Evolutionary conservation across 2,329 filamentous ascomycete species (phyloP).

Genomic region (Colletotrichum sp.): DNA sequence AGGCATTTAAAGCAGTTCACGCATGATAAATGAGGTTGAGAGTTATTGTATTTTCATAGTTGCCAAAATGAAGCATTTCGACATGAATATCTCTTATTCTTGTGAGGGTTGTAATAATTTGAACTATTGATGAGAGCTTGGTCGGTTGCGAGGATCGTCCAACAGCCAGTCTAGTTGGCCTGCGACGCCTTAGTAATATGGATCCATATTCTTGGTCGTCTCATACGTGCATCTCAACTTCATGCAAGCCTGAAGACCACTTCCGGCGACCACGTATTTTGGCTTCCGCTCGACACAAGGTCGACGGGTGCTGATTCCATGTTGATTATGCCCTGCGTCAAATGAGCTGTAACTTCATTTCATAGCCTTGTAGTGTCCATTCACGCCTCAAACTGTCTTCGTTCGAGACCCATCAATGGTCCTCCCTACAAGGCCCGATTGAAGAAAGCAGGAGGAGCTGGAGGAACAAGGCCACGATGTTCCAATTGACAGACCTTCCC

Average conservation of each 20-base stretch:
- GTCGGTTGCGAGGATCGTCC: not conserved
- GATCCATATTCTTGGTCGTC: not conserved
- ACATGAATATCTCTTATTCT: not conserved
- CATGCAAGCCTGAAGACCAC: not conserved
- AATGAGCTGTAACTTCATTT: not conserved
- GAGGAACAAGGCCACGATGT: conserved; percentile 24
- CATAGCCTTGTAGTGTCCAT: not conserved
- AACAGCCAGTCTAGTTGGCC: not conserved
- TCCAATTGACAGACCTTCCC: conserved; percentile 52
- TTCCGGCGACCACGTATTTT: not conserved
- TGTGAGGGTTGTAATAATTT: no score
- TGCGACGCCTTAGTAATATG: not conserved
- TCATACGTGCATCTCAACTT: not conserved
- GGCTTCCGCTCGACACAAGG: no score
- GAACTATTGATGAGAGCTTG: not conserved
- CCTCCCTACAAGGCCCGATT: no score
- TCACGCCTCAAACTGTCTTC: not conserved
- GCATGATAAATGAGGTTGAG: not conserved
- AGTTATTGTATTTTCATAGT: not conserved
- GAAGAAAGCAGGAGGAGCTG: not conserved
- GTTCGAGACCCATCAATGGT: not conserved
- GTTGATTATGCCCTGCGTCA: not conserved
- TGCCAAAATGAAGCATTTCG: not conserved
- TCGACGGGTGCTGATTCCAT: no score
- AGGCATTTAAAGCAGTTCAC: not conserved